Base-by-base conservation (phyloP, 176 grass and related monocot species). In the Musa beccarii region DNA sequence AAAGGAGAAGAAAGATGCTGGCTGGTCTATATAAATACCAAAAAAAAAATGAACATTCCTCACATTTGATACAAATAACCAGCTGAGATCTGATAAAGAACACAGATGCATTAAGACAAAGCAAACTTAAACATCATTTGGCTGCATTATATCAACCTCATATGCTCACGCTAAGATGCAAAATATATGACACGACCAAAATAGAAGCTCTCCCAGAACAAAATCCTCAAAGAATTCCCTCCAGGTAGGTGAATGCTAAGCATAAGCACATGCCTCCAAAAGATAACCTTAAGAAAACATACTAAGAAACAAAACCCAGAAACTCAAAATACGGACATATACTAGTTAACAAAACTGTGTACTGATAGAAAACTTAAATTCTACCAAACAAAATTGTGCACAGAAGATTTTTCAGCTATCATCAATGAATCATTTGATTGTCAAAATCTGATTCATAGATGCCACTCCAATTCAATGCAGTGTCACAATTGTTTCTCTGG, bases 401-500 rank as follows among this genome's bases (percentile, higher is more conserved):
- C 13, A 11, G 24, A 19, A 74, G 84, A 79, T 77, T 56, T 17
- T 83, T 49, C 50, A 25, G 73, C 66, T 11, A 28, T 26, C 19
- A 75, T n/a, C 22, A 63, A 53, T 65, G 54, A 13, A 78, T 88
- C 87, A 52, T 17, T 69, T 61, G 26, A 88, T 81, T 4, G 75
- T 81, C 87, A 90, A 59, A 68, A 96, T 83, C 75, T 90, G 90
- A 53, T 90, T 79, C 22, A 90, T 59, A 43, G 89, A 88, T 49
- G 85, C 80, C 1, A 82, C 70, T 2, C 87, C 88, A 7, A 92
- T 78, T n/a, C 85, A 83, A 72, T 96, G 89, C 79, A 96, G 66
- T 0, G 79, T 89, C 23, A 92, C 87, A 28, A 92, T 79, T 2
- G 85, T 92, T 76, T 96, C 85, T 55, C 89, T 85, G 52, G 74